Percentiles rank a stretch among this genome's conserved stretches.
phyloP scores from a whole-genome alignment of 192 early-diverging fungal genomes.

The Gamsiella multidivaricata region DNA sequence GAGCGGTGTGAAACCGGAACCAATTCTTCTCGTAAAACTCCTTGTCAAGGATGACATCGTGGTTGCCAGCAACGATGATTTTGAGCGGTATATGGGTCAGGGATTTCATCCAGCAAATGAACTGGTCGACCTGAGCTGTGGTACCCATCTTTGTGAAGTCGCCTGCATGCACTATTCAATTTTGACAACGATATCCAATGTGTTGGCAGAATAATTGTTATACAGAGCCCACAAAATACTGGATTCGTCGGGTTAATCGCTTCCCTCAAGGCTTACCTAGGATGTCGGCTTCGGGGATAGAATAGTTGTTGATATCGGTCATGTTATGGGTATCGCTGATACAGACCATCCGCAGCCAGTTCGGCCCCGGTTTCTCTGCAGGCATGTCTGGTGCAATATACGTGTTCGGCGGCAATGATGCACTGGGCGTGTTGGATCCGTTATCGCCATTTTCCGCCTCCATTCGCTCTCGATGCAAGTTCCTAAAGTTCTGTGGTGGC shows the following conservation, averaged over 20 bases:
- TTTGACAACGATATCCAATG: not conserved
- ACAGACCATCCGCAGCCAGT: slow-evolving; percentile 46
- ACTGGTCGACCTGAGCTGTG: slow-evolving; percentile 21
- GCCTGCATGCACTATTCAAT: slow-evolving; percentile 39
- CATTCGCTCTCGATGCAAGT: not conserved
- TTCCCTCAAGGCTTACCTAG: slow-evolving; percentile 12
- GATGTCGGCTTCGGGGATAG: slow-evolving; percentile 39
- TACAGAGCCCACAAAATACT: too few species aligned
- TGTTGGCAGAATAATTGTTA: not conserved
- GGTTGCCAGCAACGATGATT: slow-evolving; percentile 43
- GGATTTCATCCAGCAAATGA: slow-evolving; percentile 38
- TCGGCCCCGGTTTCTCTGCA: slow-evolving; percentile 22
- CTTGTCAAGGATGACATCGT: slow-evolving; percentile 33
- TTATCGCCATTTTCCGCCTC: not conserved
- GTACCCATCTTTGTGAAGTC: slow-evolving; percentile 44
- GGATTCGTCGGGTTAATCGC: too few species aligned
- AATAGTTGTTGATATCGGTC: slow-evolving; percentile 19
- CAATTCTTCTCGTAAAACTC: slow-evolving; percentile 43
- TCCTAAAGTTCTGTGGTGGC: slow-evolving; percentile 14
- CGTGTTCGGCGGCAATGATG: slow-evolving; percentile 14
- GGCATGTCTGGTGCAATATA: slow-evolving; percentile 5
- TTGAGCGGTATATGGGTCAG: slow-evolving; percentile 30
- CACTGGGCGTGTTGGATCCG: not conserved
- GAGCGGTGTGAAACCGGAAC: slow-evolving; percentile 26
- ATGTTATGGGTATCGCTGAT: slow-evolving; percentile 49